A percentile compares a stretch with the other conserved stretches of the same genome.
Evolutionary conservation across 2,329 filamentous ascomycete species (phyloP).

Genomic region (Arthroderma uncinatum): DNA sequence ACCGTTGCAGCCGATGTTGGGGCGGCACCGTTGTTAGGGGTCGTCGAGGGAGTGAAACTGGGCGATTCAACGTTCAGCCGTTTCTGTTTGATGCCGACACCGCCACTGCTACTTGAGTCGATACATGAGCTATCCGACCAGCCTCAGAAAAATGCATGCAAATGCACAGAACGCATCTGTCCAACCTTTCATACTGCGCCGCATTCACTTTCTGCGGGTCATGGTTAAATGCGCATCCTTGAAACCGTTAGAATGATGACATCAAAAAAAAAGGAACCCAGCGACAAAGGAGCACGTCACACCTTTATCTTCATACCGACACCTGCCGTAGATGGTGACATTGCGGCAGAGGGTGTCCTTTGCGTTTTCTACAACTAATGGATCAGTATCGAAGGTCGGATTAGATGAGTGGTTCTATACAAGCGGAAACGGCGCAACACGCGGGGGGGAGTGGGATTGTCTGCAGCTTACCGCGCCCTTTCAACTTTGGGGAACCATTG

Average conservation of each 20-base stretch:
- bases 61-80: constrained; percentile 91
- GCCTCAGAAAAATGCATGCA: neutral
- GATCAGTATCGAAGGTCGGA: neutral
- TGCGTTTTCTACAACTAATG: constrained; percentile 49
- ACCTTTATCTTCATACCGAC: constrained; percentile 80
- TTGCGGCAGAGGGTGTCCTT: constrained; percentile 89
- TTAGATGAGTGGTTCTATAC: neutral
- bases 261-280: constrained; percentile 6
- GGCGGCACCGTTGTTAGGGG: constrained; percentile 28
- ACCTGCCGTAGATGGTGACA: constrained; percentile 85
- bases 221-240: constrained; percentile 76
- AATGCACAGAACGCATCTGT: constrained; percentile 10
- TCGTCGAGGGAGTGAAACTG: constrained; percentile 65
- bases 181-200: constrained; percentile 27
- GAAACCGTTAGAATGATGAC: constrained; percentile 8
- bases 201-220: constrained; percentile 51
- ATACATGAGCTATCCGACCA: constrained; percentile 2
- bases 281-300: neutral
- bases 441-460: constrained; percentile 5
- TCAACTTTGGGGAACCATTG: constrained; percentile 38
- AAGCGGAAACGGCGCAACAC: neutral
- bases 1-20: constrained; percentile 48
- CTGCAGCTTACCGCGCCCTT: constrained; percentile 37
- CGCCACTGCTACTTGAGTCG: neutral
- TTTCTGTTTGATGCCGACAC: constrained; percentile 44